These are phyloP conservation scores for Emericellopsis cladophorae DNA, from an alignment of 2,329 filamentous ascomycete species.

Conservation along the genomic window DNA sequence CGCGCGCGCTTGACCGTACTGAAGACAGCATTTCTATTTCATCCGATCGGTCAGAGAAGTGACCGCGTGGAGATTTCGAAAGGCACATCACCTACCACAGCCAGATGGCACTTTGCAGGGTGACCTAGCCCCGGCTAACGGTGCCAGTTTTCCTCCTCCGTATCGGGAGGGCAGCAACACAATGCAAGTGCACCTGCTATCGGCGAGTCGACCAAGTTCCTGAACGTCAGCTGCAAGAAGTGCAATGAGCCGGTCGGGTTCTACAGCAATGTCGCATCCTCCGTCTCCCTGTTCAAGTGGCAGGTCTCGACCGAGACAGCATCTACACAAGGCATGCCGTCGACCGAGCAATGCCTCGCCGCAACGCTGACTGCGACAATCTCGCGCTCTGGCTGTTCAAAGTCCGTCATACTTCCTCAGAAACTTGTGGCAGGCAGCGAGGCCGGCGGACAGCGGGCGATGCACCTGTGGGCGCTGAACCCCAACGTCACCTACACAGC, in stretches of 20 bases:
- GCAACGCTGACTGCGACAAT: slow-evolving; percentile 39
- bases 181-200: too few relatives aligned
- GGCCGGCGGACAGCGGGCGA: slow-evolving; percentile 9
- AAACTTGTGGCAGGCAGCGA: slow-evolving; percentile 1
- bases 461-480: slow-evolving; percentile 45
- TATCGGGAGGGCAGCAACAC: background rate
- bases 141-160: slow-evolving; percentile 24
- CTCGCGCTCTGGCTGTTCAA: slow-evolving; percentile 43
- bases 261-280: slow-evolving; percentile 27
- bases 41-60: slow-evolving; percentile 33
- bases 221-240: slow-evolving; percentile 29
- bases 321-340: slow-evolving; percentile 16
- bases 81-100: slow-evolving; percentile 27
- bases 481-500: slow-evolving; percentile 39
- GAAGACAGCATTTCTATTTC: slow-evolving; percentile 26
- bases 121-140: slow-evolving; percentile 9
- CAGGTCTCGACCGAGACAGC: slow-evolving; percentile 28
- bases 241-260: slow-evolving; percentile 35
- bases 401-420: slow-evolving; percentile 35
- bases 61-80: slow-evolving; percentile 35
- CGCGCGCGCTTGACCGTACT: slow-evolving; percentile 9
- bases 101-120: background rate
- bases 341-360: slow-evolving; percentile 35
- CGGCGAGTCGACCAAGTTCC: slow-evolving; percentile 11
- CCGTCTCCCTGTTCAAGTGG: slow-evolving; percentile 46